Evolutionary conservation across 2,329 filamentous ascomycete genomes (phyloP), one percentile per base, ranked within the genome.

Genomic region (Intubia oerlemansii): DNA sequence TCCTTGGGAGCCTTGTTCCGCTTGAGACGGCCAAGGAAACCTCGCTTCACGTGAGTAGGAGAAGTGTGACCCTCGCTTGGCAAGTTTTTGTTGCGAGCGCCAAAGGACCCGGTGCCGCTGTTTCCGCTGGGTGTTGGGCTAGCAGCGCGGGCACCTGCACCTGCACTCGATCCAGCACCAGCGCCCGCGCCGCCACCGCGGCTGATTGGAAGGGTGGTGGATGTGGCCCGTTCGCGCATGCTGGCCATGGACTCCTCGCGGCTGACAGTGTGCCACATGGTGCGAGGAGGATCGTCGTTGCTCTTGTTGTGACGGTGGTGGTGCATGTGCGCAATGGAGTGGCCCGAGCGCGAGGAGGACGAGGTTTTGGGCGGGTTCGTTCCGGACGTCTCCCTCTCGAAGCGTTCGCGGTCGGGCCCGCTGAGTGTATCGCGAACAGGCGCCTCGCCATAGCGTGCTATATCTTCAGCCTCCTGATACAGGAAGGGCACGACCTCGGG

Each of bases 401-500:
- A 75, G 38, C 75, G 70, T 34, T 77, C 66, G 45, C 65, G 67
- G 48, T 81, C 75, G 25, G 68, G 65, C 9, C 72, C 71, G 23
- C 65, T 67, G 36, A 78, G 65, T 34, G 66, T 68, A 40, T 72
- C 62, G 44, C 74, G 66, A 30, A 84, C 70, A 17, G 77, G 78
- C 25, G 77, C 76, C 49, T 82, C 76, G 34, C 77, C 78, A 52
- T 73, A 79, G 38, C 70, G 66, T 25, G 66, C 67, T 42, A 82
- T 78, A 44, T 84, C 77, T 69, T 79, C 67, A 39, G 65, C 65
- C 46, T 88, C 80, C 51, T 95, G 88, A 46, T 88, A 95, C 36
- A 91, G 63, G 62, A 92, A 98, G n/a, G 88, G 88, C 22, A 91
- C 88, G 33, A 98, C 82, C 51, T 95, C 85, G 43, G 79, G 88